These are phyloP conservation scores for Babesia ovata DNA, from an alignment of 169 alveolate genomes.

Conservation along the genomic window DNA sequence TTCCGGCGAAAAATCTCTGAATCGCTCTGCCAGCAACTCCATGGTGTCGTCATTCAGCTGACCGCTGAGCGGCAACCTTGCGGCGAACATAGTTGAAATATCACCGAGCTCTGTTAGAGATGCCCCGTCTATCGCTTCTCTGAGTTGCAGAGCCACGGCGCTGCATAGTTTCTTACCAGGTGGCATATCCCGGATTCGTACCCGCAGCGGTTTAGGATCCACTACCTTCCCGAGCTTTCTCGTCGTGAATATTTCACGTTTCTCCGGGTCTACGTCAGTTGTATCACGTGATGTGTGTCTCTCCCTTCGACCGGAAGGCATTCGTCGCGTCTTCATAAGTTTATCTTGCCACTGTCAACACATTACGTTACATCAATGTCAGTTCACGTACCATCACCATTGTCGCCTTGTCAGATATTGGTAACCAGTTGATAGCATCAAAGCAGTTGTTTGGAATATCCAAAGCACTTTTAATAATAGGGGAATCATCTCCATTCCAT, in stretches of 20 bases:
- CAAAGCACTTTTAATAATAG: not conserved
- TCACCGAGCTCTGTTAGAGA: slow-evolving; percentile 29
- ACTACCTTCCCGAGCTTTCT: slow-evolving; percentile 56
- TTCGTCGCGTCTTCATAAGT: not conserved
- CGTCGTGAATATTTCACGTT: slow-evolving; percentile 45
- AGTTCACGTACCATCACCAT: slow-evolving; percentile 42
- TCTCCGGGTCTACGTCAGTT: slow-evolving; percentile 66
- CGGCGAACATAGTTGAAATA: slow-evolving; percentile 50
- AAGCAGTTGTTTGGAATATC: slow-evolving; percentile 9
- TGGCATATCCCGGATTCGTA: slow-evolving; percentile 42
- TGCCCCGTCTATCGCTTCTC: slow-evolving; percentile 34
- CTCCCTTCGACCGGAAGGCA: not conserved
- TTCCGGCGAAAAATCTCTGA: slow-evolving; percentile 14
- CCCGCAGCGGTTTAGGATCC: slow-evolving; percentile 67
- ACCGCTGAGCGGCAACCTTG: slow-evolving; percentile 55
- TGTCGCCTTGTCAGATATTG: slow-evolving; percentile 39
- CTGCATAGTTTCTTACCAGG: slow-evolving; percentile 60
- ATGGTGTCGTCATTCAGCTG: slow-evolving; percentile 65
- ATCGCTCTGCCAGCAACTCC: slow-evolving; percentile 26
- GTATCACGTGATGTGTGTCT: not conserved
- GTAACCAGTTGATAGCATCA: slow-evolving; percentile 32
- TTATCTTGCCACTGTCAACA: slow-evolving; percentile 43
- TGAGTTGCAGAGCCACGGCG: slow-evolving; percentile 51
- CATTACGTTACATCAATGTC: not conserved
- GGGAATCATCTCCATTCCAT: slow-evolving; percentile 11